Evolutionary conservation across 163 green algal species (phyloP).

Genomic region (Scenedesmus sp.): DNA sequence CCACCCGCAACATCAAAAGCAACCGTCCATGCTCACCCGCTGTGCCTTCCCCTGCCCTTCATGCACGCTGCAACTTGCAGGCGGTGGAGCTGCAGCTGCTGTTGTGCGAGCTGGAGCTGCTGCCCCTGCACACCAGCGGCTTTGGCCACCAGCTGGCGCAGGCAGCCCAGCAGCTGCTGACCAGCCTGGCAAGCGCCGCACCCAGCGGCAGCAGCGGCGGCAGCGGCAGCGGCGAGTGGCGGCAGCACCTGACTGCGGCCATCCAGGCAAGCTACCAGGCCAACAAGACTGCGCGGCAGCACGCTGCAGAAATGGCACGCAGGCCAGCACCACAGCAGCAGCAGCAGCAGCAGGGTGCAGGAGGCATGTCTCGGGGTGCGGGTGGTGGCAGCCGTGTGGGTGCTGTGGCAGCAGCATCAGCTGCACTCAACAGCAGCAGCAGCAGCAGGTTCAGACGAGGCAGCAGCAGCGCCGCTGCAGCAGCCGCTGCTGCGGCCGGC

Average conservation of each 20-base stretch:
- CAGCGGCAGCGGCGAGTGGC: slow-evolving; percentile 26
- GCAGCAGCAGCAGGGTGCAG: not conserved
- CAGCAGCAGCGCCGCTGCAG: not conserved
- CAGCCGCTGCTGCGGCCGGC: slow-evolving; percentile 7
- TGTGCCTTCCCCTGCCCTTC: too few relatives aligned
- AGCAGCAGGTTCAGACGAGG: not conserved
- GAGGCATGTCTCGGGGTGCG: not conserved
- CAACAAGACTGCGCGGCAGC: not conserved
- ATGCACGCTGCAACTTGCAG: not conserved
- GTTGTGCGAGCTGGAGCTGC: slow-evolving; percentile 7
- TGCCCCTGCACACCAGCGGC: not conserved
- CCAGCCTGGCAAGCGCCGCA: not conserved
- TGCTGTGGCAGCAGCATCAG: slow-evolving; percentile 4
- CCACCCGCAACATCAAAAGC: too few relatives aligned
- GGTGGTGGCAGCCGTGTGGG: not conserved
- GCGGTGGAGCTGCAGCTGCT: slow-evolving; percentile 37
- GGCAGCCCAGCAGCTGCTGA: slow-evolving; percentile 12
- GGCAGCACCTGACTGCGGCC: slow-evolving; percentile 16
- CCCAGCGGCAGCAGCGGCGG: slow-evolving; percentile 1
- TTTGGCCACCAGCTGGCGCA: not conserved
- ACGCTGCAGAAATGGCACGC: not conserved
- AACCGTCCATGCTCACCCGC: too few relatives aligned
- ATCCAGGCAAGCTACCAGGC: slow-evolving; percentile 10
- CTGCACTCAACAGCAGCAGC: slow-evolving; percentile 18
- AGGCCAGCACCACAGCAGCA: not conserved